Percentiles rank a stretch among this genome's conserved stretches.
phyloP scores from a whole-genome alignment of 257 asterid genomes.

The Anisodus acutangulus region DNA sequence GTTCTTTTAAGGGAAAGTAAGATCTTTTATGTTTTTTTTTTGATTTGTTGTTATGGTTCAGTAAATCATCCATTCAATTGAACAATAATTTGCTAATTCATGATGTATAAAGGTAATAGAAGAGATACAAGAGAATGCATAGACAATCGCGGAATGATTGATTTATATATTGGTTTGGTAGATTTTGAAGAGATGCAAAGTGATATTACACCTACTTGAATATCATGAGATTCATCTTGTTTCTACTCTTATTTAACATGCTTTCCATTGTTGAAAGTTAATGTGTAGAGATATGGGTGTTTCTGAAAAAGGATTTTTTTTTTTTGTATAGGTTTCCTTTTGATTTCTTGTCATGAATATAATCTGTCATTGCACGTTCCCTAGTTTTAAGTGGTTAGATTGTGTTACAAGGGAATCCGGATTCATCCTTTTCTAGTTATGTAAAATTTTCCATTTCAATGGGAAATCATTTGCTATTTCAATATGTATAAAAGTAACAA shows the following conservation, averaged over 20 bases:
- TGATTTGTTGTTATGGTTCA: not conserved
- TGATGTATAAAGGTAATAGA: not conserved
- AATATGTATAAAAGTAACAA: not conserved
- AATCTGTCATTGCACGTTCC: not conserved
- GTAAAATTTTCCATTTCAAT: not conserved
- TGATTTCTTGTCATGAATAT: not conserved
- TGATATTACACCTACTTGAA: not conserved
- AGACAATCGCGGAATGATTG: not conserved
- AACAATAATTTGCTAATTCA: not conserved
- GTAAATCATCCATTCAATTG: not conserved
- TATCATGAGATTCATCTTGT: conserved; percentile 2
- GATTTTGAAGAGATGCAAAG: not conserved
- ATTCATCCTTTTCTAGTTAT: not conserved
- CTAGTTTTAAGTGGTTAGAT: not conserved
- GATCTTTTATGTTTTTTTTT: not conserved
- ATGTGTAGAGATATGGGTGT: not conserved
- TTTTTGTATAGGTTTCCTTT: conserved; percentile 14
- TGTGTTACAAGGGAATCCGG: not conserved
- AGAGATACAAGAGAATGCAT: not conserved
- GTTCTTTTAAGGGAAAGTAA: not conserved
- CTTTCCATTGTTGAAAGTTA: not conserved
- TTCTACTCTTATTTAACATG: not conserved
- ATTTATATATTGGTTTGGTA: not conserved
- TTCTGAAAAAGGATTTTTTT: not conserved
- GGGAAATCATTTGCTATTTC: not conserved